phyloP scores from a whole-genome alignment of 805 yeast genomes.

The Starmerella sp. region DNA sequence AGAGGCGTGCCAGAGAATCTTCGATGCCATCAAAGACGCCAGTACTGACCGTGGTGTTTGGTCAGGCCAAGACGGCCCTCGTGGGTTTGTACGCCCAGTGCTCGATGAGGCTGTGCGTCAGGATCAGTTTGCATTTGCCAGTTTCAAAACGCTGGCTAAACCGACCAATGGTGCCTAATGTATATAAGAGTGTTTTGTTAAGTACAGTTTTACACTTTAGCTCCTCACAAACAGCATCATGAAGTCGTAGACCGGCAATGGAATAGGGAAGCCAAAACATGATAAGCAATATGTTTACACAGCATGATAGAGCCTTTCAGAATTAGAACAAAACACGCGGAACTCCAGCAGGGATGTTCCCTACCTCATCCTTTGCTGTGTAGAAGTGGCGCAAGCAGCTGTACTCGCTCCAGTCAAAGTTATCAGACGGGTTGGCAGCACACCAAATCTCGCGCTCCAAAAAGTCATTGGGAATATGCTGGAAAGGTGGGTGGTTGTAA shows the following conservation, averaged over 20 bases:
- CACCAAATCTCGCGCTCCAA: conserved; percentile 39
- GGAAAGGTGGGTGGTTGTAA: conserved; percentile 52
- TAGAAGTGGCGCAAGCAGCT: conserved; percentile 30
- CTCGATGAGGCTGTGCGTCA: conserved; percentile 16
- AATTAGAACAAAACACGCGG: conserved; percentile 10
- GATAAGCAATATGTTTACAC: too few relatives aligned
- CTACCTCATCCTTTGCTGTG: conserved; percentile 24
- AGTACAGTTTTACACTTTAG: neutral
- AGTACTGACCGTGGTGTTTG: conserved; percentile 24
- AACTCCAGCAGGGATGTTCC: conserved; percentile 18
- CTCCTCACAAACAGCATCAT: too few relatives aligned
- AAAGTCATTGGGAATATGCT: conserved; percentile 60
- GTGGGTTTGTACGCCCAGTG: conserved; percentile 20
- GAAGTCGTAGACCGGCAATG: too few relatives aligned
- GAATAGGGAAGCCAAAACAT: too few relatives aligned
- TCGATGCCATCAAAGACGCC: conserved; percentile 25
- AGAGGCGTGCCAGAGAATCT: conserved; percentile 24
- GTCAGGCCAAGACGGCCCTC: conserved; percentile 23
- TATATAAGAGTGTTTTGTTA: too few relatives aligned
- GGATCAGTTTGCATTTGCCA: conserved; percentile 19
- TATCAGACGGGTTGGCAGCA: conserved; percentile 35
- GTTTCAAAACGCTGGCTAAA: conserved; percentile 15
- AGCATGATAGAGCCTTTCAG: neutral
- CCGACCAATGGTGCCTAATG: neutral
- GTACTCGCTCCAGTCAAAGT: conserved; percentile 30